A percentile compares a stretch with the other conserved stretches of the same genome.
phyloP scores from a whole-genome alignment of 164 flowering plant species.

The Chimonanthus salicifolius region DNA sequence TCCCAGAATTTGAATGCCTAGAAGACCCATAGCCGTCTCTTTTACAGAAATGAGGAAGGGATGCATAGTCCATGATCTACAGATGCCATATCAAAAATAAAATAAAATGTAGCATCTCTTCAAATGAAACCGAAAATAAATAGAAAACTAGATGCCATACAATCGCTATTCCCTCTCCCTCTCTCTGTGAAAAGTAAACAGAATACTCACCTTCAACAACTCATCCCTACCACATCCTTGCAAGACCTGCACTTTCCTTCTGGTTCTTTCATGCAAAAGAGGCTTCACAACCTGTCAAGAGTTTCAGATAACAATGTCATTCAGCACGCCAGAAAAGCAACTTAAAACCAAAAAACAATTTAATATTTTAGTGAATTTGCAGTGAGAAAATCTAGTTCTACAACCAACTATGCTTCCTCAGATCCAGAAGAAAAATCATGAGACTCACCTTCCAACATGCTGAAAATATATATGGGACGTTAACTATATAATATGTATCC shows the following conservation, averaged over 20 bases:
- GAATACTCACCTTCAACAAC: slow-evolving; percentile 39
- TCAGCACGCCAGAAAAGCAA: background rate
- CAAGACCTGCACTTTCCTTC: slow-evolving; percentile 85
- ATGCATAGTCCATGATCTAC: slow-evolving; percentile 70
- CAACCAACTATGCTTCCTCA: background rate
- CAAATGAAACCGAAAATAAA: background rate
- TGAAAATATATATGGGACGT: slow-evolving; percentile 88
- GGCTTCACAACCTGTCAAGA: slow-evolving; percentile 76
- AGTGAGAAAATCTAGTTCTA: background rate
- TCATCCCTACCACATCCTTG: slow-evolving; percentile 81
- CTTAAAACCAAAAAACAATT: background rate
- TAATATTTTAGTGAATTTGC: background rate
- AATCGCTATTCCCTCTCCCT: too few species aligned
- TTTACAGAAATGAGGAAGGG: slow-evolving; percentile 78
- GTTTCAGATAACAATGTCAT: background rate
- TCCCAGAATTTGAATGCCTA: slow-evolving; percentile 24
- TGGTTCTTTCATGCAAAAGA: slow-evolving; percentile 92
- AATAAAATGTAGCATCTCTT: background rate
- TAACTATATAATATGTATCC: slow-evolving; percentile 85
- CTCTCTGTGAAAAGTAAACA: too few species aligned
- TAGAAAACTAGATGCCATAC: background rate
- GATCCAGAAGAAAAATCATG: background rate
- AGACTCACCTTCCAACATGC: slow-evolving; percentile 95
- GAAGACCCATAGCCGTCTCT: slow-evolving; percentile 73
- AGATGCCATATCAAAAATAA: slow-evolving; percentile 5